Evolutionary conservation across 306 rosid species (phyloP).

Genomic region (Parietaria judaica): DNA sequence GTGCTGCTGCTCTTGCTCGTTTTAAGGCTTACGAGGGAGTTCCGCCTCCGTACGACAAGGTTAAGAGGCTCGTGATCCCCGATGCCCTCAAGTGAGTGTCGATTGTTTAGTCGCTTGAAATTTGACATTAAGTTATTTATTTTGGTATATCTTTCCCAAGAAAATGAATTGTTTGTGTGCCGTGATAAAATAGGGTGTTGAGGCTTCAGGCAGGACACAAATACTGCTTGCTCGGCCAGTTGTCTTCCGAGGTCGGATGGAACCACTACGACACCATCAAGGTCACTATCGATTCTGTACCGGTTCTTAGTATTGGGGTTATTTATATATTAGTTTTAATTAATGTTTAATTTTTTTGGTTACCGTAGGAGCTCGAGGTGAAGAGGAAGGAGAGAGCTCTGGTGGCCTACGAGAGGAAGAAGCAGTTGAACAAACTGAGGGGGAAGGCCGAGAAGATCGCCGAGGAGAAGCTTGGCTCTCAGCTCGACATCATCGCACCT

Average conservation of each 20-base stretch:
- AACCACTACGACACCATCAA: constrained; percentile 31
- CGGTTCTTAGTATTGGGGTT: not conserved
- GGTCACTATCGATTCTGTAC: constrained; percentile 7
- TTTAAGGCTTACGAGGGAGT: constrained; percentile 52
- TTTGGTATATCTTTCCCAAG: not conserved
- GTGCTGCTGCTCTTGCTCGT: constrained; percentile 57
- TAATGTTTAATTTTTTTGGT: no score
- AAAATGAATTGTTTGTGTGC: not conserved
- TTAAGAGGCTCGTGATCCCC: constrained; percentile 53
- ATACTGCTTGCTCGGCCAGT: constrained; percentile 44
- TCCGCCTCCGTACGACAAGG: constrained; percentile 58
- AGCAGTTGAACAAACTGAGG: constrained; percentile 57
- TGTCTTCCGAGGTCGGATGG: constrained; percentile 65
- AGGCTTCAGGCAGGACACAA: constrained; percentile 80
- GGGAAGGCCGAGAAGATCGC: constrained; percentile 57
- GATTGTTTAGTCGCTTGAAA: not conserved
- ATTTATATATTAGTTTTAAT: not conserved
- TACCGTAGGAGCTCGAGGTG: constrained; percentile 52
- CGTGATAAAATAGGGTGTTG: constrained; percentile 41
- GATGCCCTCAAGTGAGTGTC: constrained; percentile 57
- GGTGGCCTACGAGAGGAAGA: constrained; percentile 59
- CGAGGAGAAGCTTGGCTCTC: constrained; percentile 62
- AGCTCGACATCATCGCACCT: constrained; percentile 52
- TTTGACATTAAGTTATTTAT: not conserved
- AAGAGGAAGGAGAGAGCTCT: constrained; percentile 71